These are phyloP conservation scores for Aspergillus jensenii DNA, from an alignment of 2,329 filamentous ascomycete genomes.

Conservation along the genomic window DNA sequence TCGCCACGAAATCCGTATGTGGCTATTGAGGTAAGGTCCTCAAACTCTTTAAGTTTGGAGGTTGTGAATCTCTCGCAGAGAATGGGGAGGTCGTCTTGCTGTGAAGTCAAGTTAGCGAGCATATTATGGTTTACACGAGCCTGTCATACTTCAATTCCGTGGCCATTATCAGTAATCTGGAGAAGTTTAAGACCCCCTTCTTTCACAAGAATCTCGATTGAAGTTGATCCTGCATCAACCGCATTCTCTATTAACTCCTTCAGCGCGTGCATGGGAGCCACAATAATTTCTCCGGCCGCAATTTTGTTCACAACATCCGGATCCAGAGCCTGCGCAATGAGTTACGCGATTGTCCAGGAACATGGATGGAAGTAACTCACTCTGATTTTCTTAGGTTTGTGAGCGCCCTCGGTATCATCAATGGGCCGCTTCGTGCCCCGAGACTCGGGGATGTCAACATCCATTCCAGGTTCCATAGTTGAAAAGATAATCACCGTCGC, in stretches of 20 bases:
- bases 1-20: constrained; percentile 99
- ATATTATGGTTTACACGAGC: not conserved
- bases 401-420: constrained; percentile 40
- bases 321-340: constrained; percentile 69
- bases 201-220: constrained; percentile 86
- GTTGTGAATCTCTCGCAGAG: constrained; percentile 96
- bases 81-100: constrained; percentile 89
- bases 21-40: constrained; percentile 83
- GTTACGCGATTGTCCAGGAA: not conserved
- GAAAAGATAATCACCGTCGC: not conserved
- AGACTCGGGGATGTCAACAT: constrained; percentile 38
- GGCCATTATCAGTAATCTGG: constrained; percentile 96
- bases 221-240: constrained; percentile 93
- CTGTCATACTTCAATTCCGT: constrained; percentile 78
- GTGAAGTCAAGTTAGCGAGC: constrained; percentile 16
- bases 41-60: constrained; percentile 90
- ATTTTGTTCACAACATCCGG: constrained; percentile 98
- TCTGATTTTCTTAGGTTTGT: constrained; percentile 51
- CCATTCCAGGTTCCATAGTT: constrained; percentile 36
- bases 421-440: constrained; percentile 53
- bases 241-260: constrained; percentile 98
- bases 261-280: constrained; percentile 90
- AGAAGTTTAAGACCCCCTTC: constrained; percentile 92
- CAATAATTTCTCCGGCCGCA: constrained; percentile 95
- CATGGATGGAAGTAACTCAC: constrained; percentile 16